A percentile compares a stretch with the other conserved stretches of the same genome.
phyloP scores from a whole-genome alignment of 169 alveolate species.

The Eimeria necatrix region DNA sequence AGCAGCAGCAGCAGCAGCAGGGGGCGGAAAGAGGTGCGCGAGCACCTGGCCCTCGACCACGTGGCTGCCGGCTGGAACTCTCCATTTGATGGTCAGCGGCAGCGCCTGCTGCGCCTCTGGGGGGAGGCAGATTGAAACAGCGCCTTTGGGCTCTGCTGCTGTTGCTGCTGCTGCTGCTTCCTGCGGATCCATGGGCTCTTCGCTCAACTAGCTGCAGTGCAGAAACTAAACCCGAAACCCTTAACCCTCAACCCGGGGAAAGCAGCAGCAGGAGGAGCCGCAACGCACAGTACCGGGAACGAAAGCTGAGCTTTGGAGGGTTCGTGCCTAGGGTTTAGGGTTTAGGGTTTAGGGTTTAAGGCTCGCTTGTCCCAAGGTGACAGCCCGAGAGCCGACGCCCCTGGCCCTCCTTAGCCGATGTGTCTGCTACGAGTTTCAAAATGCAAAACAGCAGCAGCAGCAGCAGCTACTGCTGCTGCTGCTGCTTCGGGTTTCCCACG shows the following conservation, averaged over 20 bases:
- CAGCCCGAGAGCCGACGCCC: neutral
- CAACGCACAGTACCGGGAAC: neutral
- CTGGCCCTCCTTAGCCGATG: neutral
- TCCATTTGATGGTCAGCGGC: neutral
- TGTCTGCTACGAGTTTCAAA: neutral
- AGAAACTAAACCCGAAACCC: too few relatives aligned
- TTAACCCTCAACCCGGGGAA: too few relatives aligned
- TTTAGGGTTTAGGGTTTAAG: slow-evolving; percentile 25
- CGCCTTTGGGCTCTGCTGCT: neutral
- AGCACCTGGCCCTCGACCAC: slow-evolving; percentile 16
- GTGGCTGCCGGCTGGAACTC: neutral
- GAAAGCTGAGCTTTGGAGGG: neutral
- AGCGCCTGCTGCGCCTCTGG: neutral
- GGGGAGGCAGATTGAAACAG: neutral
- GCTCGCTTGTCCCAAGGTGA: slow-evolving; percentile 69
- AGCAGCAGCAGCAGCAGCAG: slow-evolving; percentile 35
- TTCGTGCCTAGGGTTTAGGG: neutral
- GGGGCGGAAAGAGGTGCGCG: neutral
- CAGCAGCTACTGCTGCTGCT: too few relatives aligned
- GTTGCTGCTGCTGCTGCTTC: neutral
- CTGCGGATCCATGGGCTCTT: too few relatives aligned
- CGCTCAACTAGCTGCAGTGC: neutral
- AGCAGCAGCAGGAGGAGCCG: slow-evolving; percentile 9
- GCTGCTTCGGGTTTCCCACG: too few relatives aligned
- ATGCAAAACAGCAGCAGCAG: neutral